phyloP scores from a whole-genome alignment of 495 filamentous ascomycete species.

The Penicillium samsonianum region DNA sequence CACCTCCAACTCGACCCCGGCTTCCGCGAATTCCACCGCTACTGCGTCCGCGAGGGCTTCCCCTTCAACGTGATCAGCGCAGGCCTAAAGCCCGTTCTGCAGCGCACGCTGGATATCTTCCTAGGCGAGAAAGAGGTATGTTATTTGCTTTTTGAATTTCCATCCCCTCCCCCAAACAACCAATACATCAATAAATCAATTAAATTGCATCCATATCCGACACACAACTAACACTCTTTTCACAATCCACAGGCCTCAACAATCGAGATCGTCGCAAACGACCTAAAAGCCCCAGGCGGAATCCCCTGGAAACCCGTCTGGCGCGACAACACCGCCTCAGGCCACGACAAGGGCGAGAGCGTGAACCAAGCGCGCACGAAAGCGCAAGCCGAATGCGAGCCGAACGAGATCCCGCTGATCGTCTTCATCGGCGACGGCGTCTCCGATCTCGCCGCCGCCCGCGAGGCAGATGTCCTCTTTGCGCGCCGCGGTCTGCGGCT shows the following conservation, averaged over 20 bases:
- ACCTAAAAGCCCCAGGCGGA: conserved; percentile 59
- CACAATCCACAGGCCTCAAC: conserved; percentile 43
- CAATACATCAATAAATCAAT: neutral
- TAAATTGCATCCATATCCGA: neutral
- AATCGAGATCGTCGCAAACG: conserved; percentile 74
- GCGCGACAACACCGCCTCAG: conserved; percentile 66
- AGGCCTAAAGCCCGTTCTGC: conserved; percentile 66
- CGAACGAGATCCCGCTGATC: conserved; percentile 67
- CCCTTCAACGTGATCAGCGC: conserved; percentile 76
- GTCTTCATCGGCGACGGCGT: conserved; percentile 81
- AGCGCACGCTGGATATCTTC: conserved; percentile 63
- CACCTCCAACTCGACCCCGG: conserved; percentile 65
- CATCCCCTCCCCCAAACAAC: neutral
- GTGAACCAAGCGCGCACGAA: conserved; percentile 60
- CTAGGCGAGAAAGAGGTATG: conserved; percentile 59
- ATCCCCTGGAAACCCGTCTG: conserved; percentile 71
- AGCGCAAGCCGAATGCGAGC: conserved; percentile 54
- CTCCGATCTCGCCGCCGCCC: conserved; percentile 70
- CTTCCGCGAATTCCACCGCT: conserved; percentile 66
- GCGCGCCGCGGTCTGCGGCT: conserved; percentile 66
- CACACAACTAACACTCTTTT: conserved; percentile 1
- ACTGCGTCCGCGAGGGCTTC: conserved; percentile 63
- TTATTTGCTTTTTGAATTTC: too few species aligned
- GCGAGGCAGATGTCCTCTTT: conserved; percentile 76
- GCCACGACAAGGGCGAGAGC: conserved; percentile 70